A percentile compares a stretch with the other conserved stretches of the same genome.
Evolutionary conservation across 108 stramenopile species (phyloP).

Genomic region (Nannochloropsis salina): DNA sequence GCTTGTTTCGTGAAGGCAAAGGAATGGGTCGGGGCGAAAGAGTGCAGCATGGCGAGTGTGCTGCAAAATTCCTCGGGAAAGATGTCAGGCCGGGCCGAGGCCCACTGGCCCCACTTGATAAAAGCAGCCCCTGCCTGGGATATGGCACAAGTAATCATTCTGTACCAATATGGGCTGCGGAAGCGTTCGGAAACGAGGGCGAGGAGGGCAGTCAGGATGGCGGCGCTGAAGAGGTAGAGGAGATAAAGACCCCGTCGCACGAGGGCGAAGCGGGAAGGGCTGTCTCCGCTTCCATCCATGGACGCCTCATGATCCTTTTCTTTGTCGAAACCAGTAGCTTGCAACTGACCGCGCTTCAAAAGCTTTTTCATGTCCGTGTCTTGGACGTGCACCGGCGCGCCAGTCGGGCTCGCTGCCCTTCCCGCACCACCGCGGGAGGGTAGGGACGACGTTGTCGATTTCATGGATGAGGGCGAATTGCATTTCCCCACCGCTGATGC

Average conservation of each 20-base stretch:
- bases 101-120: slow-evolving; percentile 71
- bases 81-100: slow-evolving; percentile 63
- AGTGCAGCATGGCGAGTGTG: slow-evolving; percentile 58
- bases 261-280: not conserved
- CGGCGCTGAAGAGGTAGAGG: slow-evolving; percentile 14
- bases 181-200: slow-evolving; percentile 51
- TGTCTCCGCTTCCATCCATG: not conserved
- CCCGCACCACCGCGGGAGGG: not conserved
- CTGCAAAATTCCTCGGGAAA: slow-evolving; percentile 67
- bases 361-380: slow-evolving; percentile 2
- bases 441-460: not conserved
- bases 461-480: not conserved
- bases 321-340: not conserved
- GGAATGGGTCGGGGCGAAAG: slow-evolving; percentile 62
- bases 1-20: slow-evolving; percentile 58
- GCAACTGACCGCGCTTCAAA: not conserved
- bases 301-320: not conserved
- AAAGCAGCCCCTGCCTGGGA: slow-evolving; percentile 62
- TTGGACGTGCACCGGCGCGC: not conserved
- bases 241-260: not conserved
- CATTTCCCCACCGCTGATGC: not conserved
- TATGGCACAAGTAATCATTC: slow-evolving; percentile 51
- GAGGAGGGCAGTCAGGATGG: slow-evolving; percentile 19
- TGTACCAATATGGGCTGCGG: slow-evolving; percentile 52
- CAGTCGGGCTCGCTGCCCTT: not conserved